phyloP scores from a whole-genome alignment of 2,329 filamentous ascomycete species.

The Neonectria hederae region DNA sequence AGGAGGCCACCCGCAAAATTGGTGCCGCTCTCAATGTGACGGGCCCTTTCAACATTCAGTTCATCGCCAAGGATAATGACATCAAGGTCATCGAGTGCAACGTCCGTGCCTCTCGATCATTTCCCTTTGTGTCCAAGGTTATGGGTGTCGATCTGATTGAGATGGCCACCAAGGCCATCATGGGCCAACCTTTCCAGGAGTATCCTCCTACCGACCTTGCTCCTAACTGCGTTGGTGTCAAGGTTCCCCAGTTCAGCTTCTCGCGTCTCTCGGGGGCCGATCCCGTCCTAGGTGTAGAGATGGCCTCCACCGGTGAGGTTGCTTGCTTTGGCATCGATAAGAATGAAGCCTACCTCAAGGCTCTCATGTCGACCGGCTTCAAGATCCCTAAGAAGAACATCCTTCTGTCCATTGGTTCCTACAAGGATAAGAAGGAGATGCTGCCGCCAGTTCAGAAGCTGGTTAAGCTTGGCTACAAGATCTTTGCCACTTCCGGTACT shows the following conservation, averaged over 20 bases:
- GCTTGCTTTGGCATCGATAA: constrained; percentile 96
- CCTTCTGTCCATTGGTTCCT: constrained; percentile 92
- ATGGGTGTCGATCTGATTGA: constrained; percentile 98
- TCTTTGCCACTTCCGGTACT: constrained; percentile 96
- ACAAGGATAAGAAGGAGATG: constrained; percentile 98
- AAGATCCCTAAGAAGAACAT: constrained; percentile 96
- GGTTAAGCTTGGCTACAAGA: constrained; percentile 89
- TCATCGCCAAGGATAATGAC: constrained; percentile 99
- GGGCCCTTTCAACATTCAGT: constrained; percentile 98
- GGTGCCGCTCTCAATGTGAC: constrained; percentile 93
- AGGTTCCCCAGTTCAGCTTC: constrained; percentile 99
- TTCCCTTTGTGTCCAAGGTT: constrained; percentile 98
- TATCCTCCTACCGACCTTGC: constrained; percentile 83
- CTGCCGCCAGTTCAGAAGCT: constrained; percentile 90
- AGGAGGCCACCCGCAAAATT: constrained; percentile 95
- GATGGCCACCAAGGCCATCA: constrained; percentile 98
- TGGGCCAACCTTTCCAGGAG: constrained; percentile 80
- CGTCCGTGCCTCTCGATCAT: constrained; percentile 92
- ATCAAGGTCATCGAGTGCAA: constrained; percentile 99
- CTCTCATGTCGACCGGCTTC: constrained; percentile 94
- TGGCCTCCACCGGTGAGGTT: constrained; percentile 98
- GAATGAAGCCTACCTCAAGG: constrained; percentile 98
- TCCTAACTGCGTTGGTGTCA: constrained; percentile 89
- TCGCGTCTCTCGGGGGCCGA: constrained; percentile 95
- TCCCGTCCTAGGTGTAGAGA: constrained; percentile 96